Evolutionary conservation across 139 green algal genomes (phyloP).

Genomic region (Penium margaritaceum): DNA sequence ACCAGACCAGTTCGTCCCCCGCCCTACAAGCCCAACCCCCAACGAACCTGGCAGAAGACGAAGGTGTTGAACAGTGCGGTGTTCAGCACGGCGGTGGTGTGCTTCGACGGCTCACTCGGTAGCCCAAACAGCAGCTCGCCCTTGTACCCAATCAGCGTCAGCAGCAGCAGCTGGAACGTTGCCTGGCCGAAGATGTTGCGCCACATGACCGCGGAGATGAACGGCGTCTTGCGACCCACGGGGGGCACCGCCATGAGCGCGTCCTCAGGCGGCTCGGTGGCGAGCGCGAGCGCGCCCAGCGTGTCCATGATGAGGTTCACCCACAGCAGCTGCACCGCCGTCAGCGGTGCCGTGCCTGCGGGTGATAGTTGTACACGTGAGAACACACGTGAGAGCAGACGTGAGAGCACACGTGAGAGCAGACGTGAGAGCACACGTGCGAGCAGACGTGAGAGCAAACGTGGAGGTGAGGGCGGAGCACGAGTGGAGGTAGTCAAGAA

Average conservation of each 20-base stretch:
- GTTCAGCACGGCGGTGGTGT: slow-evolving; percentile 1
- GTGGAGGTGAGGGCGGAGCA: too few species aligned
- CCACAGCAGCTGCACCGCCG: slow-evolving; percentile 75
- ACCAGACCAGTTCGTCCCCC: too few species aligned
- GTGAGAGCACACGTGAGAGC: too few species aligned
- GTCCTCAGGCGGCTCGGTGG: slow-evolving; percentile 79
- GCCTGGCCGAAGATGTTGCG: slow-evolving; percentile 73
- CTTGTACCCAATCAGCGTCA: slow-evolving; percentile 53
- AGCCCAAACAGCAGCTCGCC: background rate
- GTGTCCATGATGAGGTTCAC: slow-evolving; percentile 99
- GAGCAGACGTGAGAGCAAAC: too few species aligned
- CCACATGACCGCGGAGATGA: slow-evolving; percentile 87
- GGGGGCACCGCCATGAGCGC: slow-evolving; percentile 73
- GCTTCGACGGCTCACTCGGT: background rate
- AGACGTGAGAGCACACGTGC: too few species aligned
- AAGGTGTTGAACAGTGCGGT: slow-evolving; percentile 51
- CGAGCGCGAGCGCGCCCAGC: slow-evolving; percentile 68
- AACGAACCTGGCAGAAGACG: slow-evolving; percentile 5
- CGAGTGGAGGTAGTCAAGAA: too few species aligned
- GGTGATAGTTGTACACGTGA: too few species aligned
- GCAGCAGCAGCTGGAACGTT: slow-evolving; percentile 73
- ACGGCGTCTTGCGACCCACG: slow-evolving; percentile 56
- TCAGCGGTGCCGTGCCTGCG: slow-evolving; percentile 28
- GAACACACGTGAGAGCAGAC: too few species aligned
- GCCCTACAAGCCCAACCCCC: background rate